phyloP scores from a whole-genome alignment of 2,329 filamentous ascomycete species.

The Alternaria sp. region DNA sequence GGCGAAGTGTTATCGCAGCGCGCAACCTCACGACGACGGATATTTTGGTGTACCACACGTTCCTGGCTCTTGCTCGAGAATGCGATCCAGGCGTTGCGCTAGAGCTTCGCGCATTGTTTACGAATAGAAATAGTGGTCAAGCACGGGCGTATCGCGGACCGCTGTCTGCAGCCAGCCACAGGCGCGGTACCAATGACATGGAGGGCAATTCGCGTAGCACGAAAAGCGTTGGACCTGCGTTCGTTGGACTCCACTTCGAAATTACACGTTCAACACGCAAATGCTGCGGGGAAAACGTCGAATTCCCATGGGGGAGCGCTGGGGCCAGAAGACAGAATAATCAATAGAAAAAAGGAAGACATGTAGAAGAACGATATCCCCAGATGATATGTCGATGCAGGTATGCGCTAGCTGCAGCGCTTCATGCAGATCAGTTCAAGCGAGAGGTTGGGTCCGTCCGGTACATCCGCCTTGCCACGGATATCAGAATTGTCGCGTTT shows the following conservation, averaged over 20 bases:
- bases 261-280: conserved; percentile 5
- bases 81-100: conserved; percentile 5
- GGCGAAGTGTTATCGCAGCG: not conserved
- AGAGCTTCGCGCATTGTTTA: not conserved
- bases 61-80: not conserved
- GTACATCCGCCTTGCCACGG: conserved; percentile 21
- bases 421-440: conserved; percentile 47
- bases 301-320: conserved; percentile 1
- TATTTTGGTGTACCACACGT: not conserved
- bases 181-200: conserved; percentile 15
- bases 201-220: conserved; percentile 3
- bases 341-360: conserved; percentile 3
- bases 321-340: not conserved
- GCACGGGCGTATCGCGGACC: conserved; percentile 18
- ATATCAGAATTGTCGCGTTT: conserved; percentile 3
- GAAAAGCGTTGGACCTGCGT: conserved; percentile 16
- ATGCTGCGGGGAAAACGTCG: conserved; percentile 8
- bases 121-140: conserved; percentile 3
- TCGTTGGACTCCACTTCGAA: conserved; percentile 7
- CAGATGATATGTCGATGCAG: conserved; percentile 15
- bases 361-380: not conserved
- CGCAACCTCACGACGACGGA: not conserved
- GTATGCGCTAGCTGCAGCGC: conserved; percentile 39
- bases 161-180: conserved; percentile 21
- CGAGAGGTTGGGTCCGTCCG: conserved; percentile 36